phyloP scores from a whole-genome alignment of 192 early-diverging fungal species.

The Dissophora globulifera region DNA sequence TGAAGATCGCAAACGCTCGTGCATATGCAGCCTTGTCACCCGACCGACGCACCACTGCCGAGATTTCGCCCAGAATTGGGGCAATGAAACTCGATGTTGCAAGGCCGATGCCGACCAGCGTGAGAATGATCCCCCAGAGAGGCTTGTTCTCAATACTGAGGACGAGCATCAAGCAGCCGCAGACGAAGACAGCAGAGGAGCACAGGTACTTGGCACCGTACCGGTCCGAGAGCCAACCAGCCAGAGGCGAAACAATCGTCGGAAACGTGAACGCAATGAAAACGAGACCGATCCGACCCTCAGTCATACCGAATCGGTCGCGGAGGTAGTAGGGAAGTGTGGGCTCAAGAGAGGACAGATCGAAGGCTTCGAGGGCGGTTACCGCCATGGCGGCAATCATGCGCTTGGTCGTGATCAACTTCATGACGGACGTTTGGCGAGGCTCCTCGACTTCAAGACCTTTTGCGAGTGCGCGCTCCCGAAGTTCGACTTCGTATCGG shows the following conservation, averaged over 20 bases:
- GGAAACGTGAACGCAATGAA: conserved; percentile 81
- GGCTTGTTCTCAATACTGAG: conserved; percentile 41
- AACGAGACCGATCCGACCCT: conserved; percentile 66
- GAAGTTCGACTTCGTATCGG: conserved; percentile 26
- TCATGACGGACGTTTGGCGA: conserved; percentile 42
- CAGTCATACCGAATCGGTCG: conserved; percentile 51
- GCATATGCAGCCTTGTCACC: conserved; percentile 68
- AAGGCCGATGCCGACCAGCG: conserved; percentile 37
- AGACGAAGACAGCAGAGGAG: conserved; percentile 56
- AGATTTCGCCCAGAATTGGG: conserved; percentile 46
- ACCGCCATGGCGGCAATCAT: conserved; percentile 49
- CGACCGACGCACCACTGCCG: conserved; percentile 46
- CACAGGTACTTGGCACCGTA: conserved; percentile 60
- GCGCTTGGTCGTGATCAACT: conserved; percentile 55
- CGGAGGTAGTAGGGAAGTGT: conserved; percentile 65
- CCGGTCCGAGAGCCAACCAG: conserved; percentile 67
- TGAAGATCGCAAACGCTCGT: conserved; percentile 77
- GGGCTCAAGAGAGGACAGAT: conserved; percentile 58
- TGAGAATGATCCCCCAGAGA: conserved; percentile 42
- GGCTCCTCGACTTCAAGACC: conserved; percentile 5
- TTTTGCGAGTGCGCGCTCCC: conserved; percentile 19
- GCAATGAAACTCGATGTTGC: conserved; percentile 44
- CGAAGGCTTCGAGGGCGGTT: conserved; percentile 31
- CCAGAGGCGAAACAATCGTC: conserved; percentile 67
- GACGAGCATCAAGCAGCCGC: conserved; percentile 54